Evolutionary conservation across 257 asterid genomes (phyloP), one percentile per base, ranked within the genome.

Genomic region (Pogostemon cablin): DNA sequence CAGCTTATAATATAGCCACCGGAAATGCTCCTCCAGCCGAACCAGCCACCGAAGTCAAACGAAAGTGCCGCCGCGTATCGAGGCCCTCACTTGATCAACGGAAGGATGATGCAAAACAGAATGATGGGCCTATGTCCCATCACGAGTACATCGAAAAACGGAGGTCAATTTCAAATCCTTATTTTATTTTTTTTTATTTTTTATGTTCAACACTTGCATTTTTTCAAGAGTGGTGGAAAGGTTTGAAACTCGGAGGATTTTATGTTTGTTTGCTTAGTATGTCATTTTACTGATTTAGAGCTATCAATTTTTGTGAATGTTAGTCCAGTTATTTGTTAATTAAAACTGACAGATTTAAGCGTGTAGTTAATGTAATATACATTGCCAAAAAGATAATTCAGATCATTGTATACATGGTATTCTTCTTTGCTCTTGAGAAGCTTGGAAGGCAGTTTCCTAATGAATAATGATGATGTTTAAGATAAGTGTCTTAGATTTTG

Each of bases 101-200:
- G 35, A 25, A 38, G 34, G 34, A n/a, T 41, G 81, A 74, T 49
- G 73, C 57, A 42, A 80, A 77, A 48, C 82, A 73, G 66, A 68
- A 68, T 58, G 88, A 85, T 55, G 81, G 86, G 43, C 93, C 95
- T 46, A 82, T 91, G 95, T 84, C 96, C 68, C 98, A 91, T 81
- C 83, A 79, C 54, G 90, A 89, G 7, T 91, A 89, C 66, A 85
- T 91, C 62, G 80, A 76, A 48, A 87, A 86, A 54, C 76, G 80
- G 69, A 87, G 98, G 98, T 91, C 39, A 25, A 65, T 65, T 67
- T 39, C 10, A 55, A 11, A 25, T 25, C 32, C 32, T 25, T 55
- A 50, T 50, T 15, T 15, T 2, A 2, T 2, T 17, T 11, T 10
- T 10, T 56, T 5, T 52, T 49, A 44, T 17, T 10, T 58, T 63